A percentile compares a stretch with the other conserved stretches of the same genome.
phyloP scores from a whole-genome alignment of 345 rosid genomes.

The Aquilaria malaccensis region DNA sequence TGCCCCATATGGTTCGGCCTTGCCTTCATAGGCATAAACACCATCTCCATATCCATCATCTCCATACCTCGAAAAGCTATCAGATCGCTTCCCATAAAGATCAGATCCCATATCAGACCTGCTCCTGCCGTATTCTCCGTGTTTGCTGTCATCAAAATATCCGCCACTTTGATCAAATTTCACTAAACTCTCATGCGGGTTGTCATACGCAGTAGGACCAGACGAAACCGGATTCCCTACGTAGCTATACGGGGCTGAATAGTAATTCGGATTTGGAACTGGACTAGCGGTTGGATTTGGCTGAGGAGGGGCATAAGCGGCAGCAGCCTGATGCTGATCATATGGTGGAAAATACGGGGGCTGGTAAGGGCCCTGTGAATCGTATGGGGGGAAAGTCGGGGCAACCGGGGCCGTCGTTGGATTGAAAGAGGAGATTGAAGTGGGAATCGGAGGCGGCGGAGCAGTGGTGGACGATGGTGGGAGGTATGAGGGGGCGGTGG shows the following conservation, averaged over 20 bases:
- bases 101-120: slow-evolving; percentile 58
- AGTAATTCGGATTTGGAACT: slow-evolving; percentile 29
- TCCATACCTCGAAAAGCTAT: slow-evolving; percentile 33
- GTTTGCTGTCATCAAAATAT: slow-evolving; percentile 34
- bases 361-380: slow-evolving; percentile 48
- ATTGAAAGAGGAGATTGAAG: slow-evolving; percentile 26
- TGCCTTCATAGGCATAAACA: slow-evolving; percentile 72
- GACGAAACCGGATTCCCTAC: slow-evolving; percentile 41
- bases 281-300: slow-evolving; percentile 25
- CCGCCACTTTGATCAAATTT: slow-evolving; percentile 48
- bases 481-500: slow-evolving; percentile 62
- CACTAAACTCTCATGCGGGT: slow-evolving; percentile 38
- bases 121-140: slow-evolving; percentile 31
- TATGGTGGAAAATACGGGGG: slow-evolving; percentile 46
- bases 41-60: slow-evolving; percentile 79
- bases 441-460: slow-evolving; percentile 26
- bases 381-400: slow-evolving; percentile 56
- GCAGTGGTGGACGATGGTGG: slow-evolving; percentile 26
- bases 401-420: slow-evolving; percentile 25
- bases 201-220: slow-evolving; percentile 33
- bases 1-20: slow-evolving; percentile 87
- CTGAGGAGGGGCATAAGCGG: slow-evolving; percentile 37
- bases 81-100: slow-evolving; percentile 53
- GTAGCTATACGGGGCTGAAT: slow-evolving; percentile 32
- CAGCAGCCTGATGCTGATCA: slow-evolving; percentile 54